A percentile compares a stretch with the other conserved stretches of the same genome.
Conservation (phyloP, 176 grass and related monocot species). For the Hsuehochloa calcarea region DNA sequence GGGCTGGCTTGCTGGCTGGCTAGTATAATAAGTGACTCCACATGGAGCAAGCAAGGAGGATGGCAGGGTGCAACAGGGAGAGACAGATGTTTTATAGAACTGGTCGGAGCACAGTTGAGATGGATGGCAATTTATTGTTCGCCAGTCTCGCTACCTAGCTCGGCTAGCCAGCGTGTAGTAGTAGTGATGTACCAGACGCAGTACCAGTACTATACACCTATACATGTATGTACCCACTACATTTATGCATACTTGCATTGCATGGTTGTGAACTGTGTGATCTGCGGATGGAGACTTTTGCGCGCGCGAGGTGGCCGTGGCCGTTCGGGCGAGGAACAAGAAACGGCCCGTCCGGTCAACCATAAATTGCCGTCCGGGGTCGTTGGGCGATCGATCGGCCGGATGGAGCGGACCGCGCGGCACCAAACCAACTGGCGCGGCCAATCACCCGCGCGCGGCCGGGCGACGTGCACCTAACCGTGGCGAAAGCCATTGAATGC, state of each 20-base stretch:
- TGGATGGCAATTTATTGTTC: constrained; percentile 49
- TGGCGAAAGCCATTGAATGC: constrained; percentile 41
- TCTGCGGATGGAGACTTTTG: not conserved
- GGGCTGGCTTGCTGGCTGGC: not conserved
- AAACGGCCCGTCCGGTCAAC: constrained; percentile 34
- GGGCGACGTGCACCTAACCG: constrained; percentile 32
- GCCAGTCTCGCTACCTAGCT: constrained; percentile 21
- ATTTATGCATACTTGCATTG: not conserved
- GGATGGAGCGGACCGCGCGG: not conserved
- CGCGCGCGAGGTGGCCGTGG: not conserved
- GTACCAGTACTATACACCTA: not conserved
- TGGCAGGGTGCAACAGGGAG: constrained; percentile 22
- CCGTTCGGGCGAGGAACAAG: not conserved
- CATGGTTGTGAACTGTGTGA: not conserved
- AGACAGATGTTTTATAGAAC: constrained; percentile 40
- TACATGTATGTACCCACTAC: not conserved
- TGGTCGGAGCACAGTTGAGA: constrained; percentile 41
- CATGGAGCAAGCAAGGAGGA: constrained; percentile 47
- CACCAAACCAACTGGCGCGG: not conserved
- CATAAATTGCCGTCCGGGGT: constrained; percentile 74
- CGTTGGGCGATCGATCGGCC: constrained; percentile 38
- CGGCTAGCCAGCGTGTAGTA: constrained; percentile 5
- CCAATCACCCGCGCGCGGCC: not conserved
- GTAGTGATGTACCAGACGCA: constrained; percentile 4
- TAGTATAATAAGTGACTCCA: constrained; percentile 42